Percentiles rank a stretch among this genome's conserved stretches.
phyloP scores from a whole-genome alignment of 1,139 yeast species.

The Lodderomyces orthopsilosis region DNA sequence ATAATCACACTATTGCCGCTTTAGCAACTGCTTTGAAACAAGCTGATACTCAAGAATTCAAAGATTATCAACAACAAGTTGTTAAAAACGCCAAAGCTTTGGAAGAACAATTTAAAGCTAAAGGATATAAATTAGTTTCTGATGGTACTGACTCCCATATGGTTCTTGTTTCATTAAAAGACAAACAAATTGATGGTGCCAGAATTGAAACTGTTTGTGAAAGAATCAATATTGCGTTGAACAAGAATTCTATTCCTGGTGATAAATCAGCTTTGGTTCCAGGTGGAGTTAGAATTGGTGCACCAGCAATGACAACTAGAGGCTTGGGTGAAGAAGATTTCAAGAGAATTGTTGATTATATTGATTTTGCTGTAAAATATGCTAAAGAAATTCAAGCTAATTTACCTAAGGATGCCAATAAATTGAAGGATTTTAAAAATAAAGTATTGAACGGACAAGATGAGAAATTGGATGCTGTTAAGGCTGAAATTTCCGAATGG shows the following conservation, averaged over 20 bases:
- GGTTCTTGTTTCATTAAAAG: slow-evolving; percentile 86
- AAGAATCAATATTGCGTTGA: slow-evolving; percentile 90
- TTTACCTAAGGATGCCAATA: slow-evolving; percentile 85
- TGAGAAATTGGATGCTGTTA: slow-evolving; percentile 59
- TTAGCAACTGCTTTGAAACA: slow-evolving; percentile 95
- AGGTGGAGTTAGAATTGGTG: slow-evolving; percentile 97
- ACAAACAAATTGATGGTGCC: slow-evolving; percentile 94
- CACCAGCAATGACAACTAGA: slow-evolving; percentile 99
- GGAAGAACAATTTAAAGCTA: slow-evolving; percentile 66
- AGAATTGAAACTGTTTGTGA: slow-evolving; percentile 95
- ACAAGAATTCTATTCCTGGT: slow-evolving; percentile 97
- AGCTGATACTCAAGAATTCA: slow-evolving; percentile 89
- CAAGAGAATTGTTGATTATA: slow-evolving; percentile 75
- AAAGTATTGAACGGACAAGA: slow-evolving; percentile 68
- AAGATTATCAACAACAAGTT: slow-evolving; percentile 84
- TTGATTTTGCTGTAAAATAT: slow-evolving; percentile 77
- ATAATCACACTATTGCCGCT: slow-evolving; percentile 97
- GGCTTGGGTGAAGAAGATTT: slow-evolving; percentile 90
- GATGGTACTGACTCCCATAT: slow-evolving; percentile 97
- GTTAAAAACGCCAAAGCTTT: slow-evolving; percentile 85
- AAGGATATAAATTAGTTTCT: slow-evolving; percentile 82
- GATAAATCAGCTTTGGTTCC: slow-evolving; percentile 97
- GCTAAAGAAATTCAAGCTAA: slow-evolving; percentile 73
- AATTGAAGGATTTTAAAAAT: slow-evolving; percentile 89
- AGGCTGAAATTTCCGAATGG: slow-evolving; percentile 84